phyloP scores from a whole-genome alignment of 73 alveolate species.

The Paramecium sexaurelia region DNA sequence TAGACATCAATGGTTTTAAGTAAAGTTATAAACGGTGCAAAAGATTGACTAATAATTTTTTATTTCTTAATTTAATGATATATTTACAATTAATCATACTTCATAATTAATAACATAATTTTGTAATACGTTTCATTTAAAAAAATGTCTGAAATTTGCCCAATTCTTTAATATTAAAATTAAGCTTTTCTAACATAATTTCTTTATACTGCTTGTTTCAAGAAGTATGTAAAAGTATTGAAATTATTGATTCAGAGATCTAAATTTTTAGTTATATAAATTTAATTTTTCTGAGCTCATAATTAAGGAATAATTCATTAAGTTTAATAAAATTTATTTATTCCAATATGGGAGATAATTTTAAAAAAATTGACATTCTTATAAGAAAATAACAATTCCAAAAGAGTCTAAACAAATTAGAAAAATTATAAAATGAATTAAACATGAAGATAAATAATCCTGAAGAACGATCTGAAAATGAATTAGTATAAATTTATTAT shows the following conservation, averaged over 20 bases:
- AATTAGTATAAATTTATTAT: not conserved
- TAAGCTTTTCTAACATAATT: no score
- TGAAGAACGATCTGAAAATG: not conserved
- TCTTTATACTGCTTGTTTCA: no score
- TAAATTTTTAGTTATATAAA: not conserved
- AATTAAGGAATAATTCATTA: not conserved
- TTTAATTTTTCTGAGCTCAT: not conserved
- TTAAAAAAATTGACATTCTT: not conserved
- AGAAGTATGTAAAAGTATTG: not conserved
- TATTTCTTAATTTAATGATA: not conserved
- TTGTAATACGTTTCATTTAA: no score
- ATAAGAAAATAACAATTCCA: not conserved
- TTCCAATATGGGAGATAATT: not conserved
- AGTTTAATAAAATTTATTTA: constrained; percentile 34
- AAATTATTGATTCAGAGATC: not conserved
- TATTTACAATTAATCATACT: no score
- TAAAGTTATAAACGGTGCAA: not conserved
- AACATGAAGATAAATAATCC: not conserved
- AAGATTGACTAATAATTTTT: not conserved
- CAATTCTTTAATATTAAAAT: no score
- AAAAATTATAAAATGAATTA: not conserved
- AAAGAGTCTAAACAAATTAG: not conserved
- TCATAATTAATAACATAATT: no score
- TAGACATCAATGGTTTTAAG: not conserved
- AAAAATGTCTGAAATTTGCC: no score